These are phyloP conservation scores for Sparassis latifolia DNA, from an alignment of 1,284 basidiomycete genomes.

Conservation along the genomic window DNA sequence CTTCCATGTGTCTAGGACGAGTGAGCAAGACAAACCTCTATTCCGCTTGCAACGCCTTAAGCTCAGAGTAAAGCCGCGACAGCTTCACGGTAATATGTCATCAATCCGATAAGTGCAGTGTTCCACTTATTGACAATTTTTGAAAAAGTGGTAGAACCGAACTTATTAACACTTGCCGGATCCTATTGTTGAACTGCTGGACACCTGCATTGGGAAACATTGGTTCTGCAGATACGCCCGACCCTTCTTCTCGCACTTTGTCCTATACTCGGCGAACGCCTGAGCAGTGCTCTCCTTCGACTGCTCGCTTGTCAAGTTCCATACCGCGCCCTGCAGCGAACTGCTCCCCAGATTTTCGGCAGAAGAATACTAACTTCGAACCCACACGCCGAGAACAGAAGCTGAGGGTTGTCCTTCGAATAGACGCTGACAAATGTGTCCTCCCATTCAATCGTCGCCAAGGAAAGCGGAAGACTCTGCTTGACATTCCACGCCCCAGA, in stretches of 20 bases:
- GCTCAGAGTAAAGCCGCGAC: no score
- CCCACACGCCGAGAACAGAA: slow-evolving; percentile 97
- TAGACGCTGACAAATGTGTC: slow-evolving; percentile 96
- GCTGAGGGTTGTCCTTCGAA: slow-evolving; percentile 96
- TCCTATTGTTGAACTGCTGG: slow-evolving; percentile 93
- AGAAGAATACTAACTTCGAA: slow-evolving; percentile 98
- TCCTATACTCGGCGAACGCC: slow-evolving; percentile 97
- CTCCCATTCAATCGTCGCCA: slow-evolving; percentile 99
- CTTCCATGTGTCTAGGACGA: no score
- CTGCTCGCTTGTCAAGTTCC: slow-evolving; percentile 94
- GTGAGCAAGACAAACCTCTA: no score
- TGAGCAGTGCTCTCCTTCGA: slow-evolving; percentile 97
- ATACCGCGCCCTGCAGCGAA: slow-evolving; percentile 94
- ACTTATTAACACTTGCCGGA: slow-evolving; percentile 96
- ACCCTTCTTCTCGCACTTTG: slow-evolving; percentile 42
- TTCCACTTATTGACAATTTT: slow-evolving; percentile 99
- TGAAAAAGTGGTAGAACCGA: slow-evolving; percentile 98
- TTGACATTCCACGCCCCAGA: slow-evolving; percentile 97
- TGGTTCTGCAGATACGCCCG: neutral
- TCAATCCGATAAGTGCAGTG: slow-evolving; percentile 87
- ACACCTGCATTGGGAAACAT: slow-evolving; percentile 49
- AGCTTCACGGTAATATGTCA: slow-evolving; percentile 99
- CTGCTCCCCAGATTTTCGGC: slow-evolving; percentile 93
- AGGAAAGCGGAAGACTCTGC: slow-evolving; percentile 90
- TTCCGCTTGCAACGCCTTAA: no score